A percentile compares a stretch with the other conserved stretches of the same genome.
Conservation (phyloP, 1,284 basidiomycete species). For the Sanghuangporus weigelae region DNA sequence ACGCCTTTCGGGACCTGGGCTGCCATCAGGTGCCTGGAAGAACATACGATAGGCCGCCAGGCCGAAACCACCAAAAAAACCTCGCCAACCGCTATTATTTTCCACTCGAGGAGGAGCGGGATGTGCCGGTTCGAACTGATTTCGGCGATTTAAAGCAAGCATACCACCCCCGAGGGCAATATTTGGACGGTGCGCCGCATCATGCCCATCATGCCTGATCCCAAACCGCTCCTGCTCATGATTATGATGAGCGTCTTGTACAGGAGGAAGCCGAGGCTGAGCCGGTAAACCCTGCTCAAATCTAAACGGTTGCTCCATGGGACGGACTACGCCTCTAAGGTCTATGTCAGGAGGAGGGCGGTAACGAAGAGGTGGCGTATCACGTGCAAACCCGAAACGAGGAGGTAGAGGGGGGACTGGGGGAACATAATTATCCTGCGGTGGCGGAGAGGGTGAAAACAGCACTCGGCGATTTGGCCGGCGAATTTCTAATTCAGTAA, state of each 20-base stretch:
- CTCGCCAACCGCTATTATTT: background rate
- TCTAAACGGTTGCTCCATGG: slow-evolving; percentile 37
- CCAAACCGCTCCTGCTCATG: background rate
- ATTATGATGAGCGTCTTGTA: background rate
- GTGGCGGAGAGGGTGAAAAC: slow-evolving; percentile 40
- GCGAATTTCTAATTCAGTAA: background rate
- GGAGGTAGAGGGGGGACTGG: slow-evolving; percentile 38
- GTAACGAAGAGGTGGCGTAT: slow-evolving; percentile 21
- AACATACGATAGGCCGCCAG: background rate
- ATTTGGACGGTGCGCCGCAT: slow-evolving; percentile 41
- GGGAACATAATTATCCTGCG: slow-evolving; percentile 24
- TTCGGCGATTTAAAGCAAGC: slow-evolving; percentile 36
- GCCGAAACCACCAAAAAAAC: background rate
- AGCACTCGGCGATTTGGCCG: slow-evolving; percentile 22
- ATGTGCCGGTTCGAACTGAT: slow-evolving; percentile 16
- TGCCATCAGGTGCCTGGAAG: background rate
- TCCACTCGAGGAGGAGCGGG: background rate
- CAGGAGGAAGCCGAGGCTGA: slow-evolving; percentile 20
- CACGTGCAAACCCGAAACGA: slow-evolving; percentile 20
- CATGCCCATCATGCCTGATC: slow-evolving; percentile 17
- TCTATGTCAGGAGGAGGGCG: slow-evolving; percentile 20
- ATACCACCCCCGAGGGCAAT: slow-evolving; percentile 70
- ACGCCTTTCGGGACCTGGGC: background rate
- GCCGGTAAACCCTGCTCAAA: slow-evolving; percentile 33
- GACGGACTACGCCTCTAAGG: slow-evolving; percentile 33